Evolutionary conservation across 371 early-diverging fungal genomes (phyloP), one percentile per base, ranked within the genome.

Genomic region (Cokeromyces recurvatus): DNA sequence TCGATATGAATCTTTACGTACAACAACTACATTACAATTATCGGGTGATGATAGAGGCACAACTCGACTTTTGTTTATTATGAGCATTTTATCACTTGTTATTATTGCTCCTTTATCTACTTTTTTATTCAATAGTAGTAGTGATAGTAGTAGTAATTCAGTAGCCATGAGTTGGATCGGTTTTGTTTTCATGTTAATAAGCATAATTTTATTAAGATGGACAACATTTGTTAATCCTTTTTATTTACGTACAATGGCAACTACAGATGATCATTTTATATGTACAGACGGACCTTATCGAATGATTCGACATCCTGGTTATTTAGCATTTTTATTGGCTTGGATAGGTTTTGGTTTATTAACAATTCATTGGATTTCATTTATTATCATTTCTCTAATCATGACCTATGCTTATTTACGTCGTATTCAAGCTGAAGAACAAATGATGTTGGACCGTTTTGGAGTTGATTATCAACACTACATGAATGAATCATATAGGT

Each of bases 391-490:
- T 12, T 16, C 38, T 10, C 17, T 63, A 12, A 25, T 62, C 11
- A 42, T 57, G 24, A 17, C 40, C 1, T 61, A 47, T 31, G 61
- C 53, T 5, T 61, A 65, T 43, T n/a, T 60, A 0, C 44, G 56
- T 19, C 59, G 68, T 10, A 63, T 68, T 31, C 37, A 47, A 20
- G 63, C 64, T 11, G 66, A 65, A 39, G 66, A 65, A 34, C 62
- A 65, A 55, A 60, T 71, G 63, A 67, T 71, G 62, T 45, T 71
- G 32, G 65, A 62, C 15, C 50, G 60, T 31, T 68, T 71, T 53
- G 66, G 68, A 31, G 62, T 65, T 1, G 72, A 67, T 38, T 71
- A 71, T 53, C 72, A 71, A 27, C 67, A 67, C 32, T 71, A 71
- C 40, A 55, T 61, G 35, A 44, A 59, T 19, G 72, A 71, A 44